Evolutionary conservation across 2,329 filamentous ascomycete species (phyloP).

Genomic region (Cordyceps militaris): DNA sequence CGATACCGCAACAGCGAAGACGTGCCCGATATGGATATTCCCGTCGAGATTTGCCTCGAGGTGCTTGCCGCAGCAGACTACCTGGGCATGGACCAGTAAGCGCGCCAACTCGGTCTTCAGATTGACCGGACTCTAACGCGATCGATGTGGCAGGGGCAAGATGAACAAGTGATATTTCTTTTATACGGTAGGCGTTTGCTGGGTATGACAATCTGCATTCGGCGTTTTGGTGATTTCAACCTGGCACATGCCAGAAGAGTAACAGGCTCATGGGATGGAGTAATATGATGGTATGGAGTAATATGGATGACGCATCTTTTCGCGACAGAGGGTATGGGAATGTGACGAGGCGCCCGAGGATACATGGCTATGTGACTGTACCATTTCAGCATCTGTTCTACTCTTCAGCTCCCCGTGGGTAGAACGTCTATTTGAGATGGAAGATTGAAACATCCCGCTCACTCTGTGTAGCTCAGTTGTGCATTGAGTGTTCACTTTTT

Average conservation of each 20-base stretch:
- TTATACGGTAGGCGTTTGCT: not conserved
- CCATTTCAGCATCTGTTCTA: slow-evolving; percentile 51
- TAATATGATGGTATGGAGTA: not conserved
- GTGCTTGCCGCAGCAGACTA: slow-evolving; percentile 72
- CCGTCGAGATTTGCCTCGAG: slow-evolving; percentile 70
- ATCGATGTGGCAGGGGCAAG: slow-evolving; percentile 26
- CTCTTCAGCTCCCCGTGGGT: slow-evolving; percentile 41
- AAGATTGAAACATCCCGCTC: slow-evolving; percentile 43
- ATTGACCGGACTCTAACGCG: slow-evolving; percentile 23
- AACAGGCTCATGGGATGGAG: slow-evolving; percentile 1
- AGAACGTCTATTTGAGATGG: slow-evolving; percentile 49
- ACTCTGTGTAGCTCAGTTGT: slow-evolving; percentile 42
- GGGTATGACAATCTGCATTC: not conserved
- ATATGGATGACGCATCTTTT: not conserved
- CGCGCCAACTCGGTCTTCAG: slow-evolving; percentile 15
- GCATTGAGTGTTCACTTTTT: slow-evolving; percentile 43
- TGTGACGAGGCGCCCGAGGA: not conserved
- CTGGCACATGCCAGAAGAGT: not conserved
- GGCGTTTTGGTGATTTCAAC: not conserved
- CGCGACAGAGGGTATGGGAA: not conserved
- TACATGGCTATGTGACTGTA: slow-evolving; percentile 10
- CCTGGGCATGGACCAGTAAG: slow-evolving; percentile 56
- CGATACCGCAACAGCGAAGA: slow-evolving; percentile 63
- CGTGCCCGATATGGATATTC: slow-evolving; percentile 74
- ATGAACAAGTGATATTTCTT: slow-evolving; percentile 28